Base-by-base conservation (phyloP, 2,329 filamentous ascomycete genomes). In the Alternaria ethzedia region DNA sequence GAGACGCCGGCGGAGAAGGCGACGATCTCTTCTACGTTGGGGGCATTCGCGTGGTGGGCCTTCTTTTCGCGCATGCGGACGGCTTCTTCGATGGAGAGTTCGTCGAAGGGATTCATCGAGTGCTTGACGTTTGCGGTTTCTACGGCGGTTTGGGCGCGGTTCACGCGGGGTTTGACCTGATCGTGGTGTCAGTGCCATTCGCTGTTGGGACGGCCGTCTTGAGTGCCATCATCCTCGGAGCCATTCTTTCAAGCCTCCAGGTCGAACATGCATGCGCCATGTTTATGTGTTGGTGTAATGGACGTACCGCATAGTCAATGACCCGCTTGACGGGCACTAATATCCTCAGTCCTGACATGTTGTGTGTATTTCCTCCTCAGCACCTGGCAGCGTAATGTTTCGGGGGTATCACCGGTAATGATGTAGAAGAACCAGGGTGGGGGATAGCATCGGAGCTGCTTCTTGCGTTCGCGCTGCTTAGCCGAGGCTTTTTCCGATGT, bases 101-200 rank as follows among this genome's bases (percentile, higher is more conserved):
- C 96, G 86, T 99, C 96, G 83, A 99, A 99, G 20, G 96, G 96
- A 86, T 98, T 99, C 89, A 99, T 95, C 80, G 91, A 94, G 87
- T 98, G 95, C 84, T 98, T 98, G 77, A 98, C 94, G 72, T 92
- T 92, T 69, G 90, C 87, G 59, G 92, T 97, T 83, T 97, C 95
- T 82, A 99, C 91, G 78, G 89, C 95, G 65, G 95, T 97, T 82
- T 89, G 86, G 69, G 89, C 80, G 72, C 89, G 89, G 84, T 90
- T 91, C 78, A 91, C 88, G 70, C 89, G 88, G 57, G 89, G 89
- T 82, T 90, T 91, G 83, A 90, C 84, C 89, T 90, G 41, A 49
- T 68, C 12, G 11, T 30, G 23, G 23, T 55, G 28, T 54, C 5
- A 32, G 28, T 36, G 30, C 4, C 17, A 52, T 15, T 32, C 4